Base-by-base conservation (phyloP, 305 asterid genomes). In the Caryopteris hybrid region DNA sequence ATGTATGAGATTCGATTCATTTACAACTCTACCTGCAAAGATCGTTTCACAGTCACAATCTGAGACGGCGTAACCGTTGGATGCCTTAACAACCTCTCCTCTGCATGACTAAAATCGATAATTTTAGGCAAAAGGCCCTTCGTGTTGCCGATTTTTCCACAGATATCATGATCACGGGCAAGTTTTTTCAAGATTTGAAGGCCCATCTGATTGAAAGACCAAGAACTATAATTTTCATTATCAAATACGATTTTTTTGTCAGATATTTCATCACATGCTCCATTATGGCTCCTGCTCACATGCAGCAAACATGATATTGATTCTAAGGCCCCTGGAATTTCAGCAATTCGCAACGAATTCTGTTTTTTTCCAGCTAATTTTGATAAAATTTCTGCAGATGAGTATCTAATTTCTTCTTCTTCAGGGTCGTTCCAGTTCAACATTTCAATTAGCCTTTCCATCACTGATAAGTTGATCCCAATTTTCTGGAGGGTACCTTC, bases 141-240 rank as follows among this genome's bases (percentile, higher is more conserved):
- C 0, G 98, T 83, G 78, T 86, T 88, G 8, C 98, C 98, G 1
- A 91, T 89, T 55, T 86, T 91, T 1, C 91, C 95, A 67, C 98
- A 91, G 7, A 86, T 84, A 36, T 86, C 95, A 1, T 84, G 96
- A 58, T 95, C 95, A 5, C 94, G 89, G 2, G 98, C 99, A 4
- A 95, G 88, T 61, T 91, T 91, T 84, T 87, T 91, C 80, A 91
- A 60, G 63, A 95, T 89, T 39, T 78, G 88, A n/a, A 95, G 94
- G 10, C 98, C 99, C 52, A 91, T 51, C 10, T 91, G 96, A 50
- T 95, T 95, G 54, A 95, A 89, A 12, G 85, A 73, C 98, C 98
- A 94, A 3, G 84, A 79, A 20, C 91, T 78, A 21, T 85, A 83
- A 29, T 69, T 69, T 43, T 79, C 88, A 47, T 62, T 60, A 56